Evolutionary conservation across 2,329 filamentous ascomycete genomes (phyloP), one percentile per base, ranked within the genome.

Genomic region (Colletotrichum scovillei): DNA sequence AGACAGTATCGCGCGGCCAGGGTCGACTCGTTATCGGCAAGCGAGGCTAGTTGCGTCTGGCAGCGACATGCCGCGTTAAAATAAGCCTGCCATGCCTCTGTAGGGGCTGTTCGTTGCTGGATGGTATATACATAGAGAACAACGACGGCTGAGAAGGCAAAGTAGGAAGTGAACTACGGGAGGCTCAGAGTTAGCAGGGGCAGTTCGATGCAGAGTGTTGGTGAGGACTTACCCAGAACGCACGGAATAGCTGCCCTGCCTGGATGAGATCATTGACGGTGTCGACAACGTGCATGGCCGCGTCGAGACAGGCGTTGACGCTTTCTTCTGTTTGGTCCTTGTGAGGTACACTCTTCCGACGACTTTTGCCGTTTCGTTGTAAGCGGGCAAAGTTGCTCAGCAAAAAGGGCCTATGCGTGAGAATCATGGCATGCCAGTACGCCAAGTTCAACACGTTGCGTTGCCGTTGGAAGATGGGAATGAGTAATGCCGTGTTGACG

Each of bases 101-200:
- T 74, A 3, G 78, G 75, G 4, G 76, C 72, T 4, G 78, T 74
- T 1, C 80, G 74, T 38, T 82, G 78, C 55, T 85, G 85, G 11
- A 87, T 86, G 5, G 81, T 81, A 55, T 84, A 84, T 4, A 87
- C 81, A 68, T 87, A 87, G 2, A 87, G 77, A 1, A 86, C 80
- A 1, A 85, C 83, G 3, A 85, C 82, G 0, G 85, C 85, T 14
- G 79, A 85, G 57, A 86, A 87, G 1, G 82, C 84, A 65, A 84
- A 84, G 67, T 87, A 87, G 28, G 84, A 83, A 0, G 79, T 81
- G 57, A 24, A 24, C 24, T 24, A 24, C 24, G 2, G 24, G 24
- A 24, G 24, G 2, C 24, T 24, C 24, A 24, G 24, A 24, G 2
- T 12, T 38, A 38, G 14, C 14, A 19, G 6, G 16, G 14, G 14